Evolutionary conservation across 192 early-diverging fungal genomes (phyloP).

Genomic region (Chytriomyces sp.): DNA sequence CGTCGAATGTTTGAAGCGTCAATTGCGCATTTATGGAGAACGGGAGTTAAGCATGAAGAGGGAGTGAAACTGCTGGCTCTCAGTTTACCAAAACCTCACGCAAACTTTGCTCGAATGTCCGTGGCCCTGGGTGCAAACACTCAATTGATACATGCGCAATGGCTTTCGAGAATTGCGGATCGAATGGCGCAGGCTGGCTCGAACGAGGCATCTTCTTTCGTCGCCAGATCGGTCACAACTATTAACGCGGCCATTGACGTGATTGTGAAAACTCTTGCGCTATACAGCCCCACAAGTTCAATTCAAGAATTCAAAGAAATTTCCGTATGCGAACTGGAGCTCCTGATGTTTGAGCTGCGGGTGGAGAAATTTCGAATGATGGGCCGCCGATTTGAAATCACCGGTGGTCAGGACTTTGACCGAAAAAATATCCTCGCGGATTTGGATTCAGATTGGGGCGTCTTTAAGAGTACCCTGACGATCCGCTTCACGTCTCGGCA

Average conservation of each 20-base stretch:
- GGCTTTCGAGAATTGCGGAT: not conserved
- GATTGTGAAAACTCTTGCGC: not conserved
- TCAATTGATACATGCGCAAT: not conserved
- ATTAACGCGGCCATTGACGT: too few relatives aligned
- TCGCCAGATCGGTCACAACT: not conserved
- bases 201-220: not conserved
- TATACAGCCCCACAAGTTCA: not conserved
- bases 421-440: not conserved
- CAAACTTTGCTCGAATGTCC: not conserved
- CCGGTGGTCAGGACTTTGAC: not conserved
- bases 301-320: not conserved
- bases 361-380: not conserved
- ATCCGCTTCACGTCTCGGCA: not conserved
- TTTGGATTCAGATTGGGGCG: not conserved
- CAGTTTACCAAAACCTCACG: slow-evolving; percentile 16
- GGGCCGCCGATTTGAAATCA: not conserved
- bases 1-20: slow-evolving; percentile 2
- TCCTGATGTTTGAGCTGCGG: slow-evolving; percentile 9
- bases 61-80: not conserved
- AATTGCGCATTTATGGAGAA: not conserved
- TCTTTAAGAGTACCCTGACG: not conserved
- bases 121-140: not conserved
- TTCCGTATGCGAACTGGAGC: slow-evolving; percentile 1
- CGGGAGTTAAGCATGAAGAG: not conserved
- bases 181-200: too few relatives aligned